Evolutionary conservation across 768 basidiomycete genomes (phyloP).

Genomic region (Rhodotorula toruloides): DNA sequence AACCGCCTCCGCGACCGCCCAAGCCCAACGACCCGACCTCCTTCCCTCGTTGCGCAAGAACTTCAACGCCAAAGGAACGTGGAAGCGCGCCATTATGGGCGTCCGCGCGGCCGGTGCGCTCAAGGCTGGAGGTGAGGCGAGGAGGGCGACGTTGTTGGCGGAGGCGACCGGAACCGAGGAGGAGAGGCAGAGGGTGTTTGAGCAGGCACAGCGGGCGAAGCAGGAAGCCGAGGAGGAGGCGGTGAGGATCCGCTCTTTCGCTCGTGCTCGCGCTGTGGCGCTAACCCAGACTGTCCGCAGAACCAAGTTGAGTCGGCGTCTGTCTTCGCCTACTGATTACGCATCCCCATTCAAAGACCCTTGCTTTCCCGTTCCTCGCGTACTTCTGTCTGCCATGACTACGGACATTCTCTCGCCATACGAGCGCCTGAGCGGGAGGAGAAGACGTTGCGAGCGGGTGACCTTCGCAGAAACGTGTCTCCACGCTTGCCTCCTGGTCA

Average conservation of each 20-base stretch:
- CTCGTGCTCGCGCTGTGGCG: not conserved
- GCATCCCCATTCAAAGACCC: too few species aligned
- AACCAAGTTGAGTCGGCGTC: not conserved
- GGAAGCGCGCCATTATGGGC: conserved; percentile 44
- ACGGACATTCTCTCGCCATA: too few species aligned
- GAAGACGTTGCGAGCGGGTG: too few species aligned
- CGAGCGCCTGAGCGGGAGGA: too few species aligned
- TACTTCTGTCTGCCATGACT: too few species aligned
- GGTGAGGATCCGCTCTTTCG: not conserved
- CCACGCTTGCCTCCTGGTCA: too few species aligned
- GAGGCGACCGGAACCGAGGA: conserved; percentile 5
- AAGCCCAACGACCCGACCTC: conserved; percentile 55
- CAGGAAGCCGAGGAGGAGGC: conserved; percentile 33
- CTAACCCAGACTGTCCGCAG: not conserved
- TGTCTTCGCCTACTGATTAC: not conserved
- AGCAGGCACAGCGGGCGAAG: conserved; percentile 24
- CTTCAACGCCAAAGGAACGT: conserved; percentile 81
- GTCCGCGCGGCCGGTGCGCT: conserved; percentile 30
- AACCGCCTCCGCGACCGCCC: conserved; percentile 56
- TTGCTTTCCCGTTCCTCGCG: not conserved
- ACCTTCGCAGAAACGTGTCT: too few species aligned
- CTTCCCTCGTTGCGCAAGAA: conserved; percentile 82
- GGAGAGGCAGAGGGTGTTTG: conserved; percentile 16
- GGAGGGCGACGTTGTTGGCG: conserved; percentile 20
- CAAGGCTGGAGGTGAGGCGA: conserved; percentile 28